These are phyloP conservation scores for Rhynchospora pubera DNA, from an alignment of 176 grass and related monocot species.

Conservation along the genomic window DNA sequence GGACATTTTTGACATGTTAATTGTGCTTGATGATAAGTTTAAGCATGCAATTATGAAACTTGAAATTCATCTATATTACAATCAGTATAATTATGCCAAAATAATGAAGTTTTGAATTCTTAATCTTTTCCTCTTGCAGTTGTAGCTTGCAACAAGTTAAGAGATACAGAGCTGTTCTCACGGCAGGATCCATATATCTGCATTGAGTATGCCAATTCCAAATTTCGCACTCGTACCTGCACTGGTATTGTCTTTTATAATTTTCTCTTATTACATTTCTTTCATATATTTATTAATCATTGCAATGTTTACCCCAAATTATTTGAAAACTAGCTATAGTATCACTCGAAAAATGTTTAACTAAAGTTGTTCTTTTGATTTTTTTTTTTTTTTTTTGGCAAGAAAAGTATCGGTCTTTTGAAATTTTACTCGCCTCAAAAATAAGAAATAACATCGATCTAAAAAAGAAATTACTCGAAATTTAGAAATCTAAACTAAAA, in stretches of 20 bases:
- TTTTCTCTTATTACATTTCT: neutral
- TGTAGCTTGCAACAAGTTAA: conserved; percentile 61
- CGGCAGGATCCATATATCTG: conserved; percentile 87
- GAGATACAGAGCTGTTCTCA: conserved; percentile 76
- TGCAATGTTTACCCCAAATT: neutral
- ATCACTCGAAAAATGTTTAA: neutral
- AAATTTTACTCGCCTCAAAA: no score
- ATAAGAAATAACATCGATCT: no score
- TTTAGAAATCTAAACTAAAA: no score
- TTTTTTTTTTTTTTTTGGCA: no score
- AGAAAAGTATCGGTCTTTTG: no score
- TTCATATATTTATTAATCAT: neutral
- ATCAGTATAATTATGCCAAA: neutral
- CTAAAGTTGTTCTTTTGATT: no score
- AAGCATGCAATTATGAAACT: neutral
- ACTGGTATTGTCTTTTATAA: conserved; percentile 36
- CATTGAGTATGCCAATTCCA: conserved; percentile 66
- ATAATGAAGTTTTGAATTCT: neutral
- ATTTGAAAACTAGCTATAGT: neutral
- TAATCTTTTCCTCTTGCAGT: conserved; percentile 27
- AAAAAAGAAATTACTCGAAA: no score
- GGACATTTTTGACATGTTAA: neutral
- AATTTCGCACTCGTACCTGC: conserved; percentile 68
- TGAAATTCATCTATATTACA: neutral
- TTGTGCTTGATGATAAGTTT: neutral